Percentiles rank a stretch among this genome's conserved stretches.
Evolutionary conservation across 169 alveolate genomes (phyloP).

Genomic region (Eimeria maxima): DNA sequence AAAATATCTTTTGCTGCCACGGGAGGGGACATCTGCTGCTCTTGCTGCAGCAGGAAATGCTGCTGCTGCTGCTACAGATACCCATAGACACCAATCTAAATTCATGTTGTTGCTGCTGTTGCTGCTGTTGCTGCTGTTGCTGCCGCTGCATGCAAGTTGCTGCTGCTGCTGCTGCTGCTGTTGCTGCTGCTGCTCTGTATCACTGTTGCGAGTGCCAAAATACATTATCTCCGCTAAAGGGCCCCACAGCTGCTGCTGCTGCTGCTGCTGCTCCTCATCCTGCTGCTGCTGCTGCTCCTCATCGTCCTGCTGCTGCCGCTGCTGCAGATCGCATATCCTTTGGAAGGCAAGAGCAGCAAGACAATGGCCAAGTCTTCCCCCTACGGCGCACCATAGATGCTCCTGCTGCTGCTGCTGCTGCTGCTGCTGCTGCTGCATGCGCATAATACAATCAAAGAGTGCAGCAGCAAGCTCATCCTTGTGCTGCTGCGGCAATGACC

Average conservation of each 20-base stretch:
- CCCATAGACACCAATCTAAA: slow-evolving; percentile 23
- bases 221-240: neutral
- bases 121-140: slow-evolving; percentile 41
- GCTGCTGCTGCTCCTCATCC: slow-evolving; percentile 41
- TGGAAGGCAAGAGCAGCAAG: too few species aligned
- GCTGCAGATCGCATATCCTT: too few species aligned
- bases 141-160: too few species aligned
- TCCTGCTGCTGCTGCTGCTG: too few species aligned
- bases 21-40: slow-evolving; percentile 43
- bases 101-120: neutral
- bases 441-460: neutral
- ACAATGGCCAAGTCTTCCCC: too few species aligned
- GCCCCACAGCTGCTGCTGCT: slow-evolving; percentile 34
- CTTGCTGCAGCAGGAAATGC: slow-evolving; percentile 32
- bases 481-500: slow-evolving; percentile 9
- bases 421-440: too few species aligned
- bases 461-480: slow-evolving; percentile 63
- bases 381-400: too few species aligned
- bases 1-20: slow-evolving; percentile 34
- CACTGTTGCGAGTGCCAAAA: neutral
- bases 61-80: slow-evolving; percentile 14
- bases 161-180: neutral
- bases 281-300: too few species aligned
- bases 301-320: too few species aligned
- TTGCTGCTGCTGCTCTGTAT: too few species aligned